Evolutionary conservation across 345 rosid genomes (phyloP).

Genomic region (Bruguiera gymnorhiza): DNA sequence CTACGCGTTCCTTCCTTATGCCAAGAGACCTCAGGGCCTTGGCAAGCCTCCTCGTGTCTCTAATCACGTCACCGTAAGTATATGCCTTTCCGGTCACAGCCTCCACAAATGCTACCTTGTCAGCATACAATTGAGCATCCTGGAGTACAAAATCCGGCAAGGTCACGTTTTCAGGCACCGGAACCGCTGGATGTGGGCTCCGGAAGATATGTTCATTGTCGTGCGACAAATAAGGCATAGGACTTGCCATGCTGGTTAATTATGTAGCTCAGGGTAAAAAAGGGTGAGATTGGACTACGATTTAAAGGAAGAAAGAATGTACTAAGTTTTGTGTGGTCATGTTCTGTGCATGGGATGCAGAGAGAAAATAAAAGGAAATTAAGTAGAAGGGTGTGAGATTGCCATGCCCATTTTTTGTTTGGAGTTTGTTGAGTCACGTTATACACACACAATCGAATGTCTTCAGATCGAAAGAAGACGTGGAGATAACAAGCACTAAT

Average conservation of each 20-base stretch:
- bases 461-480: no score
- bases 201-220: slow-evolving; percentile 54
- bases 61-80: slow-evolving; percentile 61
- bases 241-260: slow-evolving; percentile 20
- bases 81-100: slow-evolving; percentile 65
- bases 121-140: slow-evolving; percentile 60
- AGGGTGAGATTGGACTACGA: slow-evolving; percentile 6
- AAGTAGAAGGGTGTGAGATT: slow-evolving; percentile 11
- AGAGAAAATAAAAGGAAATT: slow-evolving; percentile 12
- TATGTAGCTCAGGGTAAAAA: neutral
- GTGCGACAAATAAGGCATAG: neutral
- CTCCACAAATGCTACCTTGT: slow-evolving; percentile 82
- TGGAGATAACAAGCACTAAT: no score
- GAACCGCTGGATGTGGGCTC: slow-evolving; percentile 55
- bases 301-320: slow-evolving; percentile 15
- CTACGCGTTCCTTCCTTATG: slow-evolving; percentile 74
- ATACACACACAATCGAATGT: neutral
- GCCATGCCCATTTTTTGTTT: slow-evolving; percentile 23
- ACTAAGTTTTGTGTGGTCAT: slow-evolving; percentile 8
- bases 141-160: slow-evolving; percentile 83
- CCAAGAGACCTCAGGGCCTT: slow-evolving; percentile 79
- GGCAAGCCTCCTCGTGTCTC: slow-evolving; percentile 65
- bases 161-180: slow-evolving; percentile 58
- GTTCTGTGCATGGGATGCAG: slow-evolving; percentile 24
- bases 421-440: slow-evolving; percentile 29